These are phyloP conservation scores for Plasmopara muralis DNA, from an alignment of 352 stramenopile genomes.

Conservation along the genomic window DNA sequence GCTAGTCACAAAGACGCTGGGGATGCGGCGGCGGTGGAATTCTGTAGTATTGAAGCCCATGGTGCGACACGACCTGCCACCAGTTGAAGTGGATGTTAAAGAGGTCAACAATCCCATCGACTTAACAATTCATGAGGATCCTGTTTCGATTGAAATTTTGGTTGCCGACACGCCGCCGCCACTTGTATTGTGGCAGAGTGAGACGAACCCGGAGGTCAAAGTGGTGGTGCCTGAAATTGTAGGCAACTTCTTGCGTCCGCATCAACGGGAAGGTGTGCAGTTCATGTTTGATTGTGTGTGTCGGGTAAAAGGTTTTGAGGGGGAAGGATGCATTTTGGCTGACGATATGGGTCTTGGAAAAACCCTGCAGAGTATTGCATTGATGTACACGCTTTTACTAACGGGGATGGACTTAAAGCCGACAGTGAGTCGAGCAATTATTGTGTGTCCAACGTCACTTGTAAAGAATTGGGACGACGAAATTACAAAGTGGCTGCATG, in stretches of 20 bases:
- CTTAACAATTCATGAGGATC: constrained; percentile 19
- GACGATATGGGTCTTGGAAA: constrained; percentile 88
- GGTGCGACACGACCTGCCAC: constrained; percentile 56
- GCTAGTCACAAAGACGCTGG: constrained; percentile 79
- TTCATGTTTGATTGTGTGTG: constrained; percentile 96
- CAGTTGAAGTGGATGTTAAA: constrained; percentile 58
- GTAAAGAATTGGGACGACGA: constrained; percentile 90
- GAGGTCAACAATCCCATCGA: constrained; percentile 37
- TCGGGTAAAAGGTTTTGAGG: constrained; percentile 67
- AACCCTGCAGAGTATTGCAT: constrained; percentile 81
- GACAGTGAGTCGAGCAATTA: constrained; percentile 64
- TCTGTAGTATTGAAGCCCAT: constrained; percentile 42
- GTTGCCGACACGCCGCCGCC: constrained; percentile 43
- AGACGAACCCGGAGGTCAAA: constrained; percentile 50
- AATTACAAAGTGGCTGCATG: constrained; percentile 85
- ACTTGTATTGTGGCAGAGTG: constrained; percentile 74
- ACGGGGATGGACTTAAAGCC: constrained; percentile 62
- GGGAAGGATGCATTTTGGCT: constrained; percentile 80
- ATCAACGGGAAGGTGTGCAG: constrained; percentile 94
- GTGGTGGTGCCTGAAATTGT: constrained; percentile 88
- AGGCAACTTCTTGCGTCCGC: constrained; percentile 91
- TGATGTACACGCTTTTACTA: constrained; percentile 80
- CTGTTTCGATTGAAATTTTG: constrained; percentile 9
- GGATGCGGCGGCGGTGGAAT: constrained; percentile 60
- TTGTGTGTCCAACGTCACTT: constrained; percentile 80